Evolutionary conservation across 176 grass and related monocot genomes (phyloP).

Genomic region (Typha latifolia): DNA sequence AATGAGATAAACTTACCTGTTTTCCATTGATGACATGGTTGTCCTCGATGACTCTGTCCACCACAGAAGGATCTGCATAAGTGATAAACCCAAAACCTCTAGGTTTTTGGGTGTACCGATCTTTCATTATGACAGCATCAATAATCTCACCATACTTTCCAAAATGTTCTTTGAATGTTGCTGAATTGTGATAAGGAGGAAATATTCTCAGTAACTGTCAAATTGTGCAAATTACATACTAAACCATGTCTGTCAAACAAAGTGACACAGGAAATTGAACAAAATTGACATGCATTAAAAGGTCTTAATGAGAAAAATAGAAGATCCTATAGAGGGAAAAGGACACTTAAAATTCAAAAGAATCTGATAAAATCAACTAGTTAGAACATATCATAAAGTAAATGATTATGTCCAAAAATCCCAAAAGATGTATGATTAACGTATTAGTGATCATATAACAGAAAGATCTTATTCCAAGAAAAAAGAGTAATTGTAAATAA

Average conservation of each 20-base stretch:
- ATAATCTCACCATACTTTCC: constrained; percentile 62
- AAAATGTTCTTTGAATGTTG: constrained; percentile 65
- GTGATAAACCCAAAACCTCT: constrained; percentile 96
- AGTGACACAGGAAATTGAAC: background rate
- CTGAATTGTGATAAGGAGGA: constrained; percentile 22
- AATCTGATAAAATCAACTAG: too few species aligned
- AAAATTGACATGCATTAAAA: background rate
- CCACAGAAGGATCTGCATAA: constrained; percentile 54
- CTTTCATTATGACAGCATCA: constrained; percentile 96
- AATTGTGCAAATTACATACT: background rate
- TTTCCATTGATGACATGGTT: constrained; percentile 73
- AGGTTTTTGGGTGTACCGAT: constrained; percentile 61
- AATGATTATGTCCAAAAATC: too few species aligned
- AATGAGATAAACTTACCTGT: constrained; percentile 29
- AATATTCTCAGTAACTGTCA: constrained; percentile 4
- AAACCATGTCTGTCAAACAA: background rate
- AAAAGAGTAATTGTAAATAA: too few species aligned
- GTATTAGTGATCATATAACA: too few species aligned
- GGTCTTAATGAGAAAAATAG: too few species aligned
- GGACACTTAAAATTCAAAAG: too few species aligned
- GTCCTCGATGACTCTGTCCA: constrained; percentile 75
- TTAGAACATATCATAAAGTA: too few species aligned
- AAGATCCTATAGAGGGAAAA: too few species aligned
- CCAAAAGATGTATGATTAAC: too few species aligned
- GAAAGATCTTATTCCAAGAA: too few species aligned